Evolutionary conservation across 192 early-diverging fungal genomes (phyloP).

Genomic region (Backusella liffmaniae): DNA sequence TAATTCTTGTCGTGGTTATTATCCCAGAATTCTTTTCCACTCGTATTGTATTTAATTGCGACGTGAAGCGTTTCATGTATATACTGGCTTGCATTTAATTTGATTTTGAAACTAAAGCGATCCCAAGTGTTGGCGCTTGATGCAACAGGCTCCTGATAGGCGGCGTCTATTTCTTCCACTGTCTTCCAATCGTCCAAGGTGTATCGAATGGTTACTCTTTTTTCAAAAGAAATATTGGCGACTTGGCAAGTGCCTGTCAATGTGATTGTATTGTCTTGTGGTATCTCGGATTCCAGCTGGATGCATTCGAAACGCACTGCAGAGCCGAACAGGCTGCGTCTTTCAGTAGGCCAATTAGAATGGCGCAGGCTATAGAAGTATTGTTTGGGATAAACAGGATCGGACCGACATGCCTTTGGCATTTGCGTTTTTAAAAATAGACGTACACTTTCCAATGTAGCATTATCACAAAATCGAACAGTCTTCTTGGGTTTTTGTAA

Average conservation of each 20-base stretch:
- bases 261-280: neutral
- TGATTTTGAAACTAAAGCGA: conserved; percentile 14
- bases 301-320: conserved; percentile 2
- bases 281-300: neutral
- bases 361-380: neutral
- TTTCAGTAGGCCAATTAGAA: conserved; percentile 9
- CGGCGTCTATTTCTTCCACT: conserved; percentile 58
- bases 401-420: conserved; percentile 8
- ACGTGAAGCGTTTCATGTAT: conserved; percentile 46
- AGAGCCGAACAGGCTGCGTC: neutral
- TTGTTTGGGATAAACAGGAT: neutral
- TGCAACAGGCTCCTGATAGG: conserved; percentile 55
- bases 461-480: conserved; percentile 18
- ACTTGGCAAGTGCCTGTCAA: conserved; percentile 64
- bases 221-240: conserved; percentile 87
- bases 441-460: conserved; percentile 14
- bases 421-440: conserved; percentile 16
- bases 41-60: conserved; percentile 68
- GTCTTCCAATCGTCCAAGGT: conserved; percentile 80
- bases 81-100: neutral
- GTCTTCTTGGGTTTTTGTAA: conserved; percentile 8
- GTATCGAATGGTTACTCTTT: conserved; percentile 71
- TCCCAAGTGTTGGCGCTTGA: conserved; percentile 20
- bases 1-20: conserved; percentile 87
- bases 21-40: conserved; percentile 82